Conservation (phyloP, 2,329 filamentous ascomycete species). For the Alternaria postmessia region DNA sequence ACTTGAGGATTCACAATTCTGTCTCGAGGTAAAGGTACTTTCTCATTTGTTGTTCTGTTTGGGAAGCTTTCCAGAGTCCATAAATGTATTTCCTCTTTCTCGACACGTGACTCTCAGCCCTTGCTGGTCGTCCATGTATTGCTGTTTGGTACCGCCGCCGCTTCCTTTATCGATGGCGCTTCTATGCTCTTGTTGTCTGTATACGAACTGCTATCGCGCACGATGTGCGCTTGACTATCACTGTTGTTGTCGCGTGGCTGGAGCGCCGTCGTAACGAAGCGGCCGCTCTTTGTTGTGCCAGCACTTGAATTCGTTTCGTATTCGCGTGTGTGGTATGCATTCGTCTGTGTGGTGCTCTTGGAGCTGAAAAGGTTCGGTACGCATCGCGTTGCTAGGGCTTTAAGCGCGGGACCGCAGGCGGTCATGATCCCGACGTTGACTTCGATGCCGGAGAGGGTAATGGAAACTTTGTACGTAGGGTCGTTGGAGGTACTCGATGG, state of each 20-base stretch:
- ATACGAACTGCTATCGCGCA: background rate
- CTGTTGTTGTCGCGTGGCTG: background rate
- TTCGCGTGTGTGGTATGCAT: background rate
- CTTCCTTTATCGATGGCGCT: background rate
- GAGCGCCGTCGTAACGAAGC: background rate
- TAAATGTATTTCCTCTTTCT: background rate
- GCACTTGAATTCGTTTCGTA: background rate
- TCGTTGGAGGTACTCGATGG: background rate
- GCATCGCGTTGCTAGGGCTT: background rate
- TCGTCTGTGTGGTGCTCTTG: background rate
- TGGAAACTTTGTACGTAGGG: background rate
- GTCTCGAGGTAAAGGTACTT: no score
- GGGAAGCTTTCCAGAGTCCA: background rate
- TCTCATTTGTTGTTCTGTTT: no score
- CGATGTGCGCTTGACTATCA: background rate
- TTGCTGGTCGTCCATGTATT: background rate
- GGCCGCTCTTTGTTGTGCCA: background rate
- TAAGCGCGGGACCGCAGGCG: background rate
- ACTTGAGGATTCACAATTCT: no score
- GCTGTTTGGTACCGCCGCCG: background rate
- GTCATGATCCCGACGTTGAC: background rate
- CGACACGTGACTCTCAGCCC: background rate
- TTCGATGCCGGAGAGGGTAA: background rate
- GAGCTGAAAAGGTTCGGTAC: background rate
- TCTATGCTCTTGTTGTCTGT: background rate